Conservation (phyloP, 179 eudicot species). For the Actinidia arguta region DNA sequence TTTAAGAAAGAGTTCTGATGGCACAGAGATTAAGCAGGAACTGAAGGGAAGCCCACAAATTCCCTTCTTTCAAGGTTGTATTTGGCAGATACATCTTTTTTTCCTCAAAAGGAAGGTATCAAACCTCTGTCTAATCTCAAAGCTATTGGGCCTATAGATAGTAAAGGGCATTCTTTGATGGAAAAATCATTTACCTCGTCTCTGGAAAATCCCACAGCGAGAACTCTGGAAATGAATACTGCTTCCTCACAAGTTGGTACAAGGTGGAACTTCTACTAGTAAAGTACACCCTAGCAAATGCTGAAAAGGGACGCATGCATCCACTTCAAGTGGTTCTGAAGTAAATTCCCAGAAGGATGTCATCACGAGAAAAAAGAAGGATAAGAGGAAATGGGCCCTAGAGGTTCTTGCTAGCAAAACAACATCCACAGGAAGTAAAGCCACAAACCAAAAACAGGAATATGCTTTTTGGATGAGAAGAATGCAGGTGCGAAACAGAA, state of each 20-base stretch:
- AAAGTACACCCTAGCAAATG: slow-evolving; percentile 36
- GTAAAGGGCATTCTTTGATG: slow-evolving; percentile 28
- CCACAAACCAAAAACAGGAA: slow-evolving; percentile 49
- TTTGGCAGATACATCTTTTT: slow-evolving; percentile 88
- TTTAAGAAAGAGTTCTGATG: slow-evolving; percentile 53
- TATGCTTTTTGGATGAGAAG: slow-evolving; percentile 28
- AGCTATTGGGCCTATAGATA: slow-evolving; percentile 40
- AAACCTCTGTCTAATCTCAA: slow-evolving; percentile 71
- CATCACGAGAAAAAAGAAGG: slow-evolving; percentile 48
- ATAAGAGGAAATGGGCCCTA: slow-evolving; percentile 93
- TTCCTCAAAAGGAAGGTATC: slow-evolving; percentile 81
- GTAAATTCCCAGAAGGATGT: slow-evolving; percentile 36
- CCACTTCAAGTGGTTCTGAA: slow-evolving; percentile 24
- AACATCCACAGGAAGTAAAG: slow-evolving; percentile 44
- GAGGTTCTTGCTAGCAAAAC: slow-evolving; percentile 89
- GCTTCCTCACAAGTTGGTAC: slow-evolving; percentile 24
- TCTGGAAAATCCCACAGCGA: slow-evolving; percentile 25
- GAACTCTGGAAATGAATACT: slow-evolving; percentile 30
- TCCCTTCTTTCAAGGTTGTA: slow-evolving; percentile 91
- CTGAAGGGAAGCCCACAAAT: slow-evolving; percentile 42
- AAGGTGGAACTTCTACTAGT: slow-evolving; percentile 38
- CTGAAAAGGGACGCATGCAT: slow-evolving; percentile 28
- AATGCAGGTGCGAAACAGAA: neutral
- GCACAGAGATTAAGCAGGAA: slow-evolving; percentile 33
- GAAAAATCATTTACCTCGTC: slow-evolving; percentile 32